phyloP scores from a whole-genome alignment of 306 rosid species.

The Casuarina cunninghamiana region DNA sequence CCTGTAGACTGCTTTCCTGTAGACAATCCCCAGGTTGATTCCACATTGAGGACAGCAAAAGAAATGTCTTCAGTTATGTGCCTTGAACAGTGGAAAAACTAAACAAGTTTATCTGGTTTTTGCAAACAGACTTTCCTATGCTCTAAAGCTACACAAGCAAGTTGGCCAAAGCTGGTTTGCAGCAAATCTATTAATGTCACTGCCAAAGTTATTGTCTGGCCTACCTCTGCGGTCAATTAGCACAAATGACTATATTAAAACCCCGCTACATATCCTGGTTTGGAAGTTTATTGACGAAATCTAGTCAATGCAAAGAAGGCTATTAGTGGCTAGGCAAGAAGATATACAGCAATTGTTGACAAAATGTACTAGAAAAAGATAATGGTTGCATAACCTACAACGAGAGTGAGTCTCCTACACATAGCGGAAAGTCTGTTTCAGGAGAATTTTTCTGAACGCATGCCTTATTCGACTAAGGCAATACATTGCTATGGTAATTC shows the following conservation, averaged over 20 bases:
- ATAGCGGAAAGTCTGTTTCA: neutral
- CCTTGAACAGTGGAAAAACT: no score
- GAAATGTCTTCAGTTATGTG: neutral
- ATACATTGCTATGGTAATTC: neutral
- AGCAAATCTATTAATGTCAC: no score
- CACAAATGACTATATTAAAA: neutral
- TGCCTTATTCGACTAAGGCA: neutral
- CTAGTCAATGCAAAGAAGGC: neutral
- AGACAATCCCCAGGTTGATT: neutral
- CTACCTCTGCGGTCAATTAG: neutral
- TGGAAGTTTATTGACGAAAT: neutral
- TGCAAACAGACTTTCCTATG: no score
- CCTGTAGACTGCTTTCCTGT: conserved; percentile 24
- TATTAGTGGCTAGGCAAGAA: neutral
- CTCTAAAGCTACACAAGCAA: no score
- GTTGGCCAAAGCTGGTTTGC: no score
- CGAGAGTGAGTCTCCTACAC: neutral
- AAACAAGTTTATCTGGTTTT: no score
- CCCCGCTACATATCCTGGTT: neutral
- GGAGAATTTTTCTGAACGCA: neutral
- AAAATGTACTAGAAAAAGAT: neutral
- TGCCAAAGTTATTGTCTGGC: neutral
- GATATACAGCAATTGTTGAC: neutral
- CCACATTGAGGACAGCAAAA: neutral
- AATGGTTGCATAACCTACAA: neutral